phyloP scores from a whole-genome alignment of 768 basidiomycete species.

The Nidularia sp. region DNA sequence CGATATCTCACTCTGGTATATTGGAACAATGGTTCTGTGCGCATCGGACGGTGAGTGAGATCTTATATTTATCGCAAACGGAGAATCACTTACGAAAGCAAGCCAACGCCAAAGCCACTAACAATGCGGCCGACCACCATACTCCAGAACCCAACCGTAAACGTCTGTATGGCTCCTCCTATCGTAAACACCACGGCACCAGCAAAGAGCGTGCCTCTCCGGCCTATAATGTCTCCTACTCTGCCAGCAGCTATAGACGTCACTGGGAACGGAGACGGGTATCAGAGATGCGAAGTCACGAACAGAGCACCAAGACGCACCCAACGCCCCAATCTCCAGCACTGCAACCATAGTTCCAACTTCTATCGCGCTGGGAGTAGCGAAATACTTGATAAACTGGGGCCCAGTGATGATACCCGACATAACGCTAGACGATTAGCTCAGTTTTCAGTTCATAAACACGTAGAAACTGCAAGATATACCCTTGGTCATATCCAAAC shows the following conservation, averaged over 20 bases:
- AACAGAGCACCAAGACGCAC: conserved; percentile 31
- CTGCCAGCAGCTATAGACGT: conserved; percentile 77
- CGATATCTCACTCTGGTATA: conserved; percentile 89
- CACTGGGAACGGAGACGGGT: conserved; percentile 29
- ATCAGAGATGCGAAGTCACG: neutral
- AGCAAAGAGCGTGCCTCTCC: conserved; percentile 67
- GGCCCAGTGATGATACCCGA: conserved; percentile 82
- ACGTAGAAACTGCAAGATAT: conserved; percentile 4
- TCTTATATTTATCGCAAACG: neutral
- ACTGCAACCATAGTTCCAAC: conserved; percentile 91
- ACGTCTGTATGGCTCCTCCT: conserved; percentile 73
- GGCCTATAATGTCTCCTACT: conserved; percentile 74
- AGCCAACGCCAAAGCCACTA: conserved; percentile 76
- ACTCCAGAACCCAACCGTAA: conserved; percentile 59
- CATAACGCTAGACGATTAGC: conserved; percentile 57
- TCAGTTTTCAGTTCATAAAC: neutral
- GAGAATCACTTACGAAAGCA: conserved; percentile 55
- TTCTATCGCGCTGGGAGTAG: conserved; percentile 60
- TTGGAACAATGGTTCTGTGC: conserved; percentile 76
- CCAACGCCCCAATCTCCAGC: conserved; percentile 81
- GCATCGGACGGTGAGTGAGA: neutral
- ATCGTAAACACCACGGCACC: conserved; percentile 75
- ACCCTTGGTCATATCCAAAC: conserved; percentile 85
- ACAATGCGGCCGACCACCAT: conserved; percentile 76
- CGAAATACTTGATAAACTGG: conserved; percentile 74